Evolutionary conservation across 1,139 yeast species (phyloP).

Genomic region (Blastobotrys buckinghamii): DNA sequence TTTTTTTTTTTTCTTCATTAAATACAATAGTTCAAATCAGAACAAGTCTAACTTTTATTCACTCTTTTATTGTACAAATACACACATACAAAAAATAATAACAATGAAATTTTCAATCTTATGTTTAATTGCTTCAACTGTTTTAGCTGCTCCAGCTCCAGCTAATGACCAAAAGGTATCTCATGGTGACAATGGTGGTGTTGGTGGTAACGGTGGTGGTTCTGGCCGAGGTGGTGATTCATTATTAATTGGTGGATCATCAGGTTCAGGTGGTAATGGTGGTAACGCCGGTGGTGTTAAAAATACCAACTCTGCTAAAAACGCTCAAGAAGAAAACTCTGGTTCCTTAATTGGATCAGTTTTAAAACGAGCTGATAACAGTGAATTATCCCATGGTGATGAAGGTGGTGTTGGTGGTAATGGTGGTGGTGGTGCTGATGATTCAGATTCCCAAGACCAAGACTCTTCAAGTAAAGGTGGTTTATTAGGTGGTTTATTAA

Average conservation of each 20-base stretch:
- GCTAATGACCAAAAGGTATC: neutral
- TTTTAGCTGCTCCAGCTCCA: neutral
- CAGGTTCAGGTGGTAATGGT: constrained; percentile 6
- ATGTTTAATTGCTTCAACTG: neutral
- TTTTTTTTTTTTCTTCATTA: too few relatives aligned
- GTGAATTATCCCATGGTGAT: neutral
- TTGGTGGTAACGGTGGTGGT: constrained; percentile 3
- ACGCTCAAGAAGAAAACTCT: neutral
- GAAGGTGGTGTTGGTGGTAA: constrained; percentile 6
- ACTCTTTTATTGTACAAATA: neutral
- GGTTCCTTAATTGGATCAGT: neutral
- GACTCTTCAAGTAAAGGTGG: too few relatives aligned
- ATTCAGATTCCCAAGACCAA: neutral
- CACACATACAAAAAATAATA: neutral
- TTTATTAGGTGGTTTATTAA: neutral
- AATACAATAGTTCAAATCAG: too few relatives aligned
- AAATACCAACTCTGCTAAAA: constrained; percentile 3
- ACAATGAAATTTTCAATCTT: neutral
- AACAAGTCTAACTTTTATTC: neutral
- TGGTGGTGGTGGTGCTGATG: constrained; percentile 5
- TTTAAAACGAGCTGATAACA: constrained; percentile 1
- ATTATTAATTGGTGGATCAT: constrained; percentile 3
- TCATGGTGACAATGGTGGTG: constrained; percentile 8
- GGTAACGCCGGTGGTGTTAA: constrained; percentile 6
- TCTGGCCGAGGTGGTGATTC: constrained; percentile 4